Conservation (phyloP, 208 protist species). For the Vickermania ingenoplastis region DNA sequence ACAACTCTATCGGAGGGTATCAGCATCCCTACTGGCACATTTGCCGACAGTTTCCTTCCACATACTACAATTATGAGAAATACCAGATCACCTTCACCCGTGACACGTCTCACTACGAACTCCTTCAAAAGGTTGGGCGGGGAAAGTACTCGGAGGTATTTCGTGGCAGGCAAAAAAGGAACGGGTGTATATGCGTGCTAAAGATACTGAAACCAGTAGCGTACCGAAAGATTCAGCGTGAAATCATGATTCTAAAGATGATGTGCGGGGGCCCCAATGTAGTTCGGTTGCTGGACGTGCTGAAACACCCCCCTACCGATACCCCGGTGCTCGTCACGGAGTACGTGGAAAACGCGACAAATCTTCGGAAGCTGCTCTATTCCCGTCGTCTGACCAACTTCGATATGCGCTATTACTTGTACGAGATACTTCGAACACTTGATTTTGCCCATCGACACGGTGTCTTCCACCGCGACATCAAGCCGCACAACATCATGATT, state of each 20-base stretch:
- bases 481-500: slow-evolving; percentile 99
- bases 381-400: slow-evolving; percentile 88
- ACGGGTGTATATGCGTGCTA: slow-evolving; percentile 91
- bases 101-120: slow-evolving; percentile 93
- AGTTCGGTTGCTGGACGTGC: slow-evolving; percentile 96
- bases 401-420: slow-evolving; percentile 98
- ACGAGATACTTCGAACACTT: slow-evolving; percentile 93
- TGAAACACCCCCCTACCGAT: slow-evolving; percentile 91
- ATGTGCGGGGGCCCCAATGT: slow-evolving; percentile 98
- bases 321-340: slow-evolving; percentile 98
- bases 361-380: slow-evolving; percentile 95
- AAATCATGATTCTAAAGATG: slow-evolving; percentile 98
- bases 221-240: slow-evolving; percentile 98
- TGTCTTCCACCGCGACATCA: slow-evolving; percentile 99
- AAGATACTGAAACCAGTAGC: slow-evolving; percentile 99
- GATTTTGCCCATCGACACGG: slow-evolving; percentile 97
- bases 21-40: slow-evolving; percentile 73
- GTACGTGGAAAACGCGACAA: slow-evolving; percentile 95
- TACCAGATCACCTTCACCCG: slow-evolving; percentile 64
- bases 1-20: slow-evolving; percentile 12
- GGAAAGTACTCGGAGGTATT: slow-evolving; percentile 99
- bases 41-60: slow-evolving; percentile 56
- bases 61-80: slow-evolving; percentile 93
- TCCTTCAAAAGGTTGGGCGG: slow-evolving; percentile 92
- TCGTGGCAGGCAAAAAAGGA: slow-evolving; percentile 87